Evolutionary conservation across 176 grass and related monocot genomes (phyloP).

Genomic region (Panicum miliaceum): DNA sequence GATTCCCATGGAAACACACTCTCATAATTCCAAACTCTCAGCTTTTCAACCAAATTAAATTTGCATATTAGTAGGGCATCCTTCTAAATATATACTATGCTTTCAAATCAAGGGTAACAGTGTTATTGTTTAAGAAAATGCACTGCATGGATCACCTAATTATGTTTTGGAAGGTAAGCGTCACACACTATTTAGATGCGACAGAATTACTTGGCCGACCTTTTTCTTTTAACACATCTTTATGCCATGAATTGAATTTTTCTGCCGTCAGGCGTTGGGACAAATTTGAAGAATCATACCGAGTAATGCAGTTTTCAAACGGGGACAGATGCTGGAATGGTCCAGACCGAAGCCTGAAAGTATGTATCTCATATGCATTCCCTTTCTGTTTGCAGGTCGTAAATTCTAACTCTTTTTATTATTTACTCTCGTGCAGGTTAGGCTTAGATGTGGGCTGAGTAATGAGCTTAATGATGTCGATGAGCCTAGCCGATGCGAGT

Average conservation of each 20-base stretch:
- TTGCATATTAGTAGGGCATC: neutral
- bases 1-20: neutral
- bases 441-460: constrained; percentile 86
- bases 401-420: constrained; percentile 10
- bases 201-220: neutral
- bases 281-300: constrained; percentile 91
- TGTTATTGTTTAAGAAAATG: neutral
- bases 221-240: neutral
- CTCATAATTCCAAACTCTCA: neutral
- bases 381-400: neutral
- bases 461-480: constrained; percentile 83
- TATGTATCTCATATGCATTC: constrained; percentile 52
- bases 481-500: constrained; percentile 99
- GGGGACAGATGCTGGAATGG: constrained; percentile 98
- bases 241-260: constrained; percentile 16
- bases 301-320: constrained; percentile 81
- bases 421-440: constrained; percentile 61
- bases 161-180: neutral
- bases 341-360: constrained; percentile 91
- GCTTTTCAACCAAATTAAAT: neutral
- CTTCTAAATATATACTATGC: neutral
- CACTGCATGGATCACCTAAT: neutral
- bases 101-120: neutral
- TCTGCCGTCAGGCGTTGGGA: constrained; percentile 77
- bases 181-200: neutral